Base-by-base conservation (phyloP, 805 yeast genomes). In the Candida cerambycidarum region DNA sequence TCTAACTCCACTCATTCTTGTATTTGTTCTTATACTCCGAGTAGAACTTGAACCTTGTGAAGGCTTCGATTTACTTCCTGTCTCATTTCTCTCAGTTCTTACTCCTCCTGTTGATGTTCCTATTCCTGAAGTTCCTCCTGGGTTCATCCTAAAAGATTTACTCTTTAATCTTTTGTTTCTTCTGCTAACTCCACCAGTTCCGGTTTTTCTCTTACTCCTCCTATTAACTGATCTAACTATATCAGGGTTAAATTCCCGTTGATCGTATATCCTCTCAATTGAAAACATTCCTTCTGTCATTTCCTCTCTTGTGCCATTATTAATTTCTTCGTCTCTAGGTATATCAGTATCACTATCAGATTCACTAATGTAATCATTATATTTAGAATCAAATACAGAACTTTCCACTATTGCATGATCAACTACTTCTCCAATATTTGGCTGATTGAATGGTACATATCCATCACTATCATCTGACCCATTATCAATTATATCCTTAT, bases 311-410 rank as follows among this genome's bases (percentile, higher is more conserved):
- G 12, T 33, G 16, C 12, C 16, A 10, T 5, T 28, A n/a, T 21
- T 5, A 21, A 21, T 21, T 21, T 21, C 23, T 21, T 21, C 23
- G 8, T 21, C 23, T 21, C 14, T 25, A 7, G 29, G 29, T 12
- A 25, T 25, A 14, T 13, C 17, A 24, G 12, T 17, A 13, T 41
- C 39, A 29, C 33, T 25, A 1, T 42, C 46, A 15, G 44, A 37
- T 7, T 29, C 46, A 7, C 43, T 44, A 2, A 44, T 16, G 24
- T 47, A 44, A 31, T 41, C 41, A 32, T 38, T 38, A 21, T 41
- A 41, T 16, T 32, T 42, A n/a, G n/a, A 14, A 31, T 48, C 52
- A 35, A 48, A 41, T 2, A 35, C 35, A 19, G 41, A 18, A 24
- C 46, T 45, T 12, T 31, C 48, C 11, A 28, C 35, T 11, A 30